These are phyloP conservation scores for Ceratobasidium papillatum DNA, from an alignment of 1,284 basidiomycete genomes.

Conservation along the genomic window DNA sequence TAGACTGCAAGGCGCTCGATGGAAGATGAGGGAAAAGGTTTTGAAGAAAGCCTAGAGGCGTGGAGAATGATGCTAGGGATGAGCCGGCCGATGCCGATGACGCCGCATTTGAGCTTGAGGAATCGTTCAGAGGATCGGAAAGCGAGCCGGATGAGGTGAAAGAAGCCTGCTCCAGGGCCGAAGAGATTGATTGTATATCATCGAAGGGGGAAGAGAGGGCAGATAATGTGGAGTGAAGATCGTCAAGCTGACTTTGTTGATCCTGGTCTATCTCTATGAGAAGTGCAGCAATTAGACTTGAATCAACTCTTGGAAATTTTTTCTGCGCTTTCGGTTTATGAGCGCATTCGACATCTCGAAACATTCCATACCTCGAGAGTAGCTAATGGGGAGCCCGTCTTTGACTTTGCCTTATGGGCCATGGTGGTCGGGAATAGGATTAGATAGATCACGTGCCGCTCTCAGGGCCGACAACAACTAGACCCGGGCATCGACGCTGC, in stretches of 20 bases:
- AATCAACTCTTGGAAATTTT: conserved; percentile 25
- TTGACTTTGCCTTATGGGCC: neutral
- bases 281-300: conserved; percentile 28
- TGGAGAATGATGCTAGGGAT: conserved; percentile 32
- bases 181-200: conserved; percentile 8
- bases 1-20: conserved; percentile 18
- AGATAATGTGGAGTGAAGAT: conserved; percentile 11
- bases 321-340: conserved; percentile 2
- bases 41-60: conserved; percentile 33
- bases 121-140: conserved; percentile 25
- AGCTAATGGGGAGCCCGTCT: neutral
- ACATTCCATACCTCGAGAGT: neutral
- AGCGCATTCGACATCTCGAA: neutral
- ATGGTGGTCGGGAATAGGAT: conserved; percentile 18
- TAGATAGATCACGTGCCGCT: conserved; percentile 23
- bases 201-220: conserved; percentile 1
- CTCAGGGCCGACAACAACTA: neutral
- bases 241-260: neutral
- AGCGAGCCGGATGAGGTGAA: conserved; percentile 28
- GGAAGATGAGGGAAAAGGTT: conserved; percentile 28
- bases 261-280: conserved; percentile 15
- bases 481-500: neutral
- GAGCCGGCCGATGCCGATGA: neutral
- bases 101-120: conserved; percentile 18
- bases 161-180: conserved; percentile 2